Evolutionary conservation across 2,329 filamentous ascomycete species (phyloP).

Genomic region (Clonostachys byssicola): DNA sequence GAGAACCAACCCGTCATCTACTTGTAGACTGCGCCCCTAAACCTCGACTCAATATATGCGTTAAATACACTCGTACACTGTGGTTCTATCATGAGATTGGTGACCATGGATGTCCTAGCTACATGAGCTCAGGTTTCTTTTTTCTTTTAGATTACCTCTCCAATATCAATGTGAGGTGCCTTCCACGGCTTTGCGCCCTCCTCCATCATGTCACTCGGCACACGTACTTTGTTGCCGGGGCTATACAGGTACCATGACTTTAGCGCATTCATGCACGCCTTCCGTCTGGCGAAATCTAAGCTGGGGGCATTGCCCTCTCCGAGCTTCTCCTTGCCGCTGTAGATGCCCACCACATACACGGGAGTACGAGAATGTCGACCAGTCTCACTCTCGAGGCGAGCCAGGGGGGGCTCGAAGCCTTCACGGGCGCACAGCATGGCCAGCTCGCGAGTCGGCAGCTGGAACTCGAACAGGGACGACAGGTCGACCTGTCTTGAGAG

Average conservation of each 20-base stretch:
- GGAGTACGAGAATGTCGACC: conserved; percentile 80
- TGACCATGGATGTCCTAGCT: no score
- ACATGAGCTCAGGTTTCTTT: no score
- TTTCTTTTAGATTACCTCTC: conserved; percentile 55
- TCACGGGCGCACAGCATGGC: conserved; percentile 80
- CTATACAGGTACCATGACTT: conserved; percentile 97
- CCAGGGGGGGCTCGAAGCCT: conserved; percentile 82
- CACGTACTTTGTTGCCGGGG: conserved; percentile 58
- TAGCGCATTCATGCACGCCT: conserved; percentile 79
- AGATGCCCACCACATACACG: conserved; percentile 92
- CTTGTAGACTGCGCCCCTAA: no score
- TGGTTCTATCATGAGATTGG: no score
- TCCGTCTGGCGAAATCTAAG: conserved; percentile 70
- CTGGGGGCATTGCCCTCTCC: conserved; percentile 83
- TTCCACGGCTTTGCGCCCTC: conserved; percentile 60
- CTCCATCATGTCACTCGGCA: conserved; percentile 67
- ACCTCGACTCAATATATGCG: no score
- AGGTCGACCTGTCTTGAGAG: conserved; percentile 76
- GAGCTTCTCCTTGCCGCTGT: conserved; percentile 84
- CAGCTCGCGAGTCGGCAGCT: conserved; percentile 78
- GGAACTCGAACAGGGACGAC: conserved; percentile 76
- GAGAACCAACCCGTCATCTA: no score
- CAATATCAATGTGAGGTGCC: conserved; percentile 65
- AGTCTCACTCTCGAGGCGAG: conserved; percentile 85
- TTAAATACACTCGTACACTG: no score